Base-by-base conservation (phyloP, 306 rosid genomes). In the Rubus parviflorus region DNA sequence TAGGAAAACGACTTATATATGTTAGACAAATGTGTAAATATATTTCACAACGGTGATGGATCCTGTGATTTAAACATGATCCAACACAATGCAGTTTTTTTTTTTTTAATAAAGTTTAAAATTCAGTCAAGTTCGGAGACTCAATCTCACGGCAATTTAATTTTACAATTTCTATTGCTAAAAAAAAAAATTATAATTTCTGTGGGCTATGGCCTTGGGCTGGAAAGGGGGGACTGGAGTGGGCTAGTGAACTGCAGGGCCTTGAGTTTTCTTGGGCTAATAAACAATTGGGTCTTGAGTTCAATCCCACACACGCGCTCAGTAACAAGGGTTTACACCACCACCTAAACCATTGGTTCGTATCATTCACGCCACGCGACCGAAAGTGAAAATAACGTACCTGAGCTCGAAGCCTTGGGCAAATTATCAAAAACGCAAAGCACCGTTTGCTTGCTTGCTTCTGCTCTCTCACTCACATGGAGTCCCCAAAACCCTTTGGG, bases 401-500 rank as follows among this genome's bases (percentile, higher is more conserved):
- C 74, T n/a, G n/a, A n/a, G n/a, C n/a, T 47, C 22, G 43, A 70
- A 23, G 8, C 19, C 58, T 25, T 41, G 10, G 13, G 5, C 46
- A 35, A 38, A 38, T 75, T 61, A 62, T 20, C 61, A 40, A 35
- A 41, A 23, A 19, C 38, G 45, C 3, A 56, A 54, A 54, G 65
- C 40, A 48, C 63, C 40, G 4, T 53, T 30, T 11, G 22, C 71
- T 14, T 3, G 68, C 13, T 17, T 9, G 40, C 14, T 38, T 16
- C 12, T 15, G 35, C 35, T 25, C 52, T 14, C 77, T 1, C 45
- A 8, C 5, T 78, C 40, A 20, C 14, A 89, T 89, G 89, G 89
- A 87, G 85, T 80, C 82, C 76, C 84, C 86, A 43, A 92, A 86
- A 72, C 87, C 88, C 72, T 85, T 40, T 19, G 86, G 77, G 75